Evolutionary conservation across 2,329 filamentous ascomycete genomes (phyloP).

Genomic region (Zalaria sp.): DNA sequence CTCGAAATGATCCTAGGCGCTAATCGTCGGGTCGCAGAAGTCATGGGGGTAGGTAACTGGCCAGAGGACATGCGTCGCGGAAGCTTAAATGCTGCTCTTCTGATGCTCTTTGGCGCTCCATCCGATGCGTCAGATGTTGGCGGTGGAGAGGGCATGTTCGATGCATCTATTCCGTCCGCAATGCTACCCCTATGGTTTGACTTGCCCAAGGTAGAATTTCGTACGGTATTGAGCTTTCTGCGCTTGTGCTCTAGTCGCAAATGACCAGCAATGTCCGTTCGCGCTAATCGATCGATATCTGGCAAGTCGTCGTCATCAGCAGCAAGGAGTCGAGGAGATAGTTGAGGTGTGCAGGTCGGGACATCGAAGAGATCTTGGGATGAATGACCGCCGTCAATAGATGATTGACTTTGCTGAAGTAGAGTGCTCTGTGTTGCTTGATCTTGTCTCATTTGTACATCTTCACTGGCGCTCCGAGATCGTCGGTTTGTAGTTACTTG

Average conservation of each 20-base stretch:
- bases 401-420: conserved; percentile 1
- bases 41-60: conserved; percentile 1
- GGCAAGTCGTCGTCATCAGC: conserved; percentile 15
- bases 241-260: conserved; percentile 9
- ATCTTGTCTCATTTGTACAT: not conserved
- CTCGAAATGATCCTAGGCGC: conserved; percentile 4
- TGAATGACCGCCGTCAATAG: not conserved
- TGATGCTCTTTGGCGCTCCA: not conserved
- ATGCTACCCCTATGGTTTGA: too few species aligned
- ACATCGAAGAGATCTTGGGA: not conserved
- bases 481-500: conserved; percentile 11
- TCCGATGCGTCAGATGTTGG: not conserved
- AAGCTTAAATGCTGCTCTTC: not conserved
- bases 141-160: not conserved
- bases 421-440: conserved; percentile 1
- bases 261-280: conserved; percentile 4
- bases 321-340: conserved; percentile 2
- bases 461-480: conserved; percentile 1
- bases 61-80: not conserved
- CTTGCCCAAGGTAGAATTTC: too few species aligned
- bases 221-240: conserved; percentile 6
- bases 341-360: too few species aligned
- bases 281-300: conserved; percentile 12
- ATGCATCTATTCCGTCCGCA: too few species aligned
- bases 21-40: conserved; percentile 1